Evolutionary conservation across 108 stramenopile genomes (phyloP).

Genomic region (Tribonema minus): DNA sequence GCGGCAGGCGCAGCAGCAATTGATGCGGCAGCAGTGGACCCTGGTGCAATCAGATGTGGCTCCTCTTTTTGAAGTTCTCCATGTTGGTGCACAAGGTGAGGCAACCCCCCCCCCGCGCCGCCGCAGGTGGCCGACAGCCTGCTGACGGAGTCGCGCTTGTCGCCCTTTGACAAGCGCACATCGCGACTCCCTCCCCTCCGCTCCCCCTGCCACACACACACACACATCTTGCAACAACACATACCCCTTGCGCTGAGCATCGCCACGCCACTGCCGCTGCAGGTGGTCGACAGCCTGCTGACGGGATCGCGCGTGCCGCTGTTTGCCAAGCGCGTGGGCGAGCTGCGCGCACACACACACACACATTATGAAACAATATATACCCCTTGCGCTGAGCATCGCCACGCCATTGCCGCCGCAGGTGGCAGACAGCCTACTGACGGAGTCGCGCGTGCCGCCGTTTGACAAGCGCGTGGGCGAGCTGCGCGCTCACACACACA

Average conservation of each 20-base stretch:
- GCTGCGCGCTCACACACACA: constrained; percentile 54
- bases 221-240: background rate
- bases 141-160: background rate
- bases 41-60: background rate
- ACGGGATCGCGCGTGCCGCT: background rate
- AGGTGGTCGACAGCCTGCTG: background rate
- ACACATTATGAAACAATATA: background rate
- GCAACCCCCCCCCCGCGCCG: too few species aligned
- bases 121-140: background rate
- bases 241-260: too few species aligned
- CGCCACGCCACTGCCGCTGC: too few species aligned
- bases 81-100: too few species aligned
- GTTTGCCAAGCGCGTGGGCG: background rate
- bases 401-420: too few species aligned
- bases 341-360: constrained; percentile 41
- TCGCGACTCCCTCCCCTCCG: constrained; percentile 53
- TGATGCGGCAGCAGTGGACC: too few species aligned
- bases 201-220: background rate
- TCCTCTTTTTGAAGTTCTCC: too few species aligned
- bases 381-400: too few species aligned
- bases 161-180: background rate
- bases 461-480: constrained; percentile 74
- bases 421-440: constrained; percentile 66
- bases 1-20: too few species aligned
- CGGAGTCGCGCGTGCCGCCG: constrained; percentile 64